Conservation (phyloP, 2,329 filamentous ascomycete species). For the Hysterium pulicare region DNA sequence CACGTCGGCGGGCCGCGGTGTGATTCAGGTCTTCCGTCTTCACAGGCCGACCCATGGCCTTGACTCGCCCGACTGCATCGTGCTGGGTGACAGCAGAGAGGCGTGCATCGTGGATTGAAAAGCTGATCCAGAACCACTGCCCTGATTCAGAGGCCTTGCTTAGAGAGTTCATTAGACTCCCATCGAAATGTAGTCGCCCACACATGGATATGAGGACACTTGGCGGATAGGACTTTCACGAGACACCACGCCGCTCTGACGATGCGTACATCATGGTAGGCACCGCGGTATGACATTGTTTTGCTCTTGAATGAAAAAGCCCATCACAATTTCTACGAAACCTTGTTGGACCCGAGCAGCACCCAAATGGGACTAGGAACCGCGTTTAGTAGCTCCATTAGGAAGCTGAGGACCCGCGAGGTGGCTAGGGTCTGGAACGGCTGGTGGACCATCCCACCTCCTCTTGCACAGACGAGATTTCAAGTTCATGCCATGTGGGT, state of each 20-base stretch:
- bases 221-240: conserved; percentile 16
- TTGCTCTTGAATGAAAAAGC: conserved; percentile 9
- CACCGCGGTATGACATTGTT: background rate
- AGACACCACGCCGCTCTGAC: conserved; percentile 10
- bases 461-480: conserved; percentile 23
- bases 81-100: background rate
- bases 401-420: conserved; percentile 23
- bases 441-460: conserved; percentile 14
- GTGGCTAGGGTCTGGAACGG: conserved; percentile 24
- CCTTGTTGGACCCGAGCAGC: conserved; percentile 20
- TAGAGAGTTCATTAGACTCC: background rate
- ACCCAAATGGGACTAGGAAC: conserved; percentile 18
- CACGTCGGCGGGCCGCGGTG: conserved; percentile 24
- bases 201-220: background rate
- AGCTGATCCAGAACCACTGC: background rate
- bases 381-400: conserved; percentile 20
- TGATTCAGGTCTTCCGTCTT: conserved; percentile 12
- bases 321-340: conserved; percentile 24
- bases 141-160: conserved; percentile 2
- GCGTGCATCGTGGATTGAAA: no score
- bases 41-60: conserved; percentile 7
- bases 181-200: background rate
- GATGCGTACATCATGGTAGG: conserved; percentile 7
- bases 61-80: conserved; percentile 16
- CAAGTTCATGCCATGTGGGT: conserved; percentile 25